A percentile compares a stretch with the other conserved stretches of the same genome.
These are phyloP conservation scores for Cystobasidium pallidum DNA, from an alignment of 1,284 basidiomycete genomes.

Conservation along the genomic window DNA sequence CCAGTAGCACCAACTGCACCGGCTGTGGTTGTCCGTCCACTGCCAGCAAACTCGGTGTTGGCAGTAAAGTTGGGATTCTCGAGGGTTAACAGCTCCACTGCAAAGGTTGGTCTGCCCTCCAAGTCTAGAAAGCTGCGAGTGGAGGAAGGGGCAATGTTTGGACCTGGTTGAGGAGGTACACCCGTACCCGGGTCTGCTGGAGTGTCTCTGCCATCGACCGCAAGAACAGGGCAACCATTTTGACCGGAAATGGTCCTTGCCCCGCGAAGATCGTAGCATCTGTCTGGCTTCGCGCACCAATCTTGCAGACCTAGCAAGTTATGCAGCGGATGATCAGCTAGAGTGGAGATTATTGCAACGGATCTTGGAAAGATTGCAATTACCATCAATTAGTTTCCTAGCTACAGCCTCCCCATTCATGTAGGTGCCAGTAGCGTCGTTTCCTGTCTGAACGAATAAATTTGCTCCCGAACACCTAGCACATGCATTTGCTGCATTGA, in stretches of 20 bases:
- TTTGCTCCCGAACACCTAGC: slow-evolving; percentile 7
- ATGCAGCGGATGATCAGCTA: no score
- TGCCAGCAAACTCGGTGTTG: slow-evolving; percentile 20
- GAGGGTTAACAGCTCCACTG: slow-evolving; percentile 15
- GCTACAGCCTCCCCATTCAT: not conserved
- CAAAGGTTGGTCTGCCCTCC: slow-evolving; percentile 18
- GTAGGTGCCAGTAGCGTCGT: not conserved
- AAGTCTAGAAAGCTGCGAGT: not conserved
- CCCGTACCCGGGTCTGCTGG: no score
- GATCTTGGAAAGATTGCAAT: not conserved
- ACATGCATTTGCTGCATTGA: slow-evolving; percentile 27
- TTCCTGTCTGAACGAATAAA: not conserved
- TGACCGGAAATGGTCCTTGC: slow-evolving; percentile 6
- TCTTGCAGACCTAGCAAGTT: not conserved
- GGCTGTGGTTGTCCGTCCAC: not conserved
- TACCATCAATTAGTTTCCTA: slow-evolving; percentile 3
- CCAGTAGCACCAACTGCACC: no score
- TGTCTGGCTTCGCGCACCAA: not conserved
- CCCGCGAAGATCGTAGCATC: not conserved
- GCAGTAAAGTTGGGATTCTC: slow-evolving; percentile 22
- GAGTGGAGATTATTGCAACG: no score
- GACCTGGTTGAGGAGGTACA: no score
- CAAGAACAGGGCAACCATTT: not conserved
- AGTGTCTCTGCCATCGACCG: not conserved
- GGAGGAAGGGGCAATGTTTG: slow-evolving; percentile 9